Percentiles rank a stretch among this genome's conserved stretches.
Conservation (phyloP, 331 rosid species). For the Malus hybrid region DNA sequence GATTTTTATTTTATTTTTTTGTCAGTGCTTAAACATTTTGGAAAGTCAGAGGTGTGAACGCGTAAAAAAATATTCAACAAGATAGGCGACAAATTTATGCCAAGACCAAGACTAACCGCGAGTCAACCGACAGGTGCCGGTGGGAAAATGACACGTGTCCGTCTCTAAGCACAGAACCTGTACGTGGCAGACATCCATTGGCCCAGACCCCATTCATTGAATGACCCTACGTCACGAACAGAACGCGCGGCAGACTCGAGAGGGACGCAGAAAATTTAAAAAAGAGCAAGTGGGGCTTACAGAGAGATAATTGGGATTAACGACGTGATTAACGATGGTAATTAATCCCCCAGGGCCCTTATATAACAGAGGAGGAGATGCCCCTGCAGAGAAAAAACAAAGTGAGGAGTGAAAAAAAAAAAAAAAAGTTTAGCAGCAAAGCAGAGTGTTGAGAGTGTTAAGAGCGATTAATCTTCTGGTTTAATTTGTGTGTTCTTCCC, state of each 20-base stretch:
- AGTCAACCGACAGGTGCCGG: constrained; percentile 45
- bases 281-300: constrained; percentile 8
- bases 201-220: background rate
- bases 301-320: constrained; percentile 27
- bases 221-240: constrained; percentile 13
- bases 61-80: constrained; percentile 34
- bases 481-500: background rate
- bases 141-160: constrained; percentile 32
- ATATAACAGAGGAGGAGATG: constrained; percentile 24
- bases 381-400: constrained; percentile 5
- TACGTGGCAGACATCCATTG: constrained; percentile 3
- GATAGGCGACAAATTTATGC: constrained; percentile 7
- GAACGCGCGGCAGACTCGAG: background rate
- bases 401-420: constrained; percentile 55
- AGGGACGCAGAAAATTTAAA: background rate
- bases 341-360: constrained; percentile 13
- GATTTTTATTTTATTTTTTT: too few relatives aligned
- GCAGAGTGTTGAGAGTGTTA: background rate
- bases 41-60: constrained; percentile 21
- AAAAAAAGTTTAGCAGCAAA: background rate
- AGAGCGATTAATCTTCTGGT: background rate
- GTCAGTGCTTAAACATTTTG: background rate
- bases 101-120: background rate
- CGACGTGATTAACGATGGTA: constrained; percentile 14
- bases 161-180: fast-evolving